Conservation (phyloP, 192 early-diverging fungal species). For the Coemansia sp. region DNA sequence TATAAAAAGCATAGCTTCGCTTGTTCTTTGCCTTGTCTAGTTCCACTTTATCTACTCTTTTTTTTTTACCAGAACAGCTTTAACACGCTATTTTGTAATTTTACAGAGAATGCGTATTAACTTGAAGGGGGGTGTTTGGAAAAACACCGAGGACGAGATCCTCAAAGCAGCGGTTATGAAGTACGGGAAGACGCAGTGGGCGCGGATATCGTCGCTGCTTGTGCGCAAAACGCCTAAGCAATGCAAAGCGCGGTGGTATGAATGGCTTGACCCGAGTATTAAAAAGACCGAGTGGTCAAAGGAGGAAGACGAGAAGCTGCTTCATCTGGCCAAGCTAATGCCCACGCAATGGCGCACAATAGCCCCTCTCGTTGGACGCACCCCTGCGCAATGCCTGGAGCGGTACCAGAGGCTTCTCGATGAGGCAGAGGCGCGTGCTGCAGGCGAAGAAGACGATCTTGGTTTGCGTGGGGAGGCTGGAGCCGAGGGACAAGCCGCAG, state of each 20-base stretch:
- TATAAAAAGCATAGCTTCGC: too few species aligned
- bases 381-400: conserved; percentile 95
- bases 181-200: conserved; percentile 99
- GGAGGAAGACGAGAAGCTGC: conserved; percentile 96
- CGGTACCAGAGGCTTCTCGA: conserved; percentile 94
- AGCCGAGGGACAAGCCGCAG: conserved; percentile 29
- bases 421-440: conserved; percentile 89
- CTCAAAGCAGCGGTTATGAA: conserved; percentile 98
- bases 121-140: conserved; percentile 91
- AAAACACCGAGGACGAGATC: conserved; percentile 99
- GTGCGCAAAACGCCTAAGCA: conserved; percentile 96
- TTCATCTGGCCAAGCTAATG: conserved; percentile 98
- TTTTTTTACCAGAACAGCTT: not conserved
- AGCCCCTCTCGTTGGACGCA: conserved; percentile 96
- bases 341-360: conserved; percentile 99
- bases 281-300: conserved; percentile 99
- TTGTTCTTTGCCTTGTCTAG: not conserved
- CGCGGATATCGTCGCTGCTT: conserved; percentile 93
- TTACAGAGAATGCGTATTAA: conserved; percentile 30
- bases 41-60: not conserved
- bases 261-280: conserved; percentile 99
- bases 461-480: conserved; percentile 66
- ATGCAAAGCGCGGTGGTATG: conserved; percentile 99
- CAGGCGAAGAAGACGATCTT: conserved; percentile 56
- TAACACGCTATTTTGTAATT: conserved; percentile 6